Conservation (phyloP, 2,329 filamentous ascomycete species). For the Pseudocercospora pini-densiflorae region DNA sequence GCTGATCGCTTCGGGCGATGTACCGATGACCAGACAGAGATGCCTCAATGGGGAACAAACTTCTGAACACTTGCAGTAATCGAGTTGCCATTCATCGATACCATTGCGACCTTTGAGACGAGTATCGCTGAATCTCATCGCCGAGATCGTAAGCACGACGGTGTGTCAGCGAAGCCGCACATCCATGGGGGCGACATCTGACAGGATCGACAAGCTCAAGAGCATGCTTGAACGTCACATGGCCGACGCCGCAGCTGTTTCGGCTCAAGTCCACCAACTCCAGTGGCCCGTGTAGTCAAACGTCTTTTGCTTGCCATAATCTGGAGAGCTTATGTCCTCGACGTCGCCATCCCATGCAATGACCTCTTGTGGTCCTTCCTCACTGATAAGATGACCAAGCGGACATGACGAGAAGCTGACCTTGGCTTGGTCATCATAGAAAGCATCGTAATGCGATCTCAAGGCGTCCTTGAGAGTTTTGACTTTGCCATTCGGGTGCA, state of each 20-base stretch:
- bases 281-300: constrained; percentile 21
- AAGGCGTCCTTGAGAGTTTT: constrained; percentile 36
- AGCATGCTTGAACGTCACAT: background rate
- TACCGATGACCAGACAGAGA: background rate
- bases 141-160: background rate
- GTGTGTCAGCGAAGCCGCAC: background rate
- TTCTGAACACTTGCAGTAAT: background rate
- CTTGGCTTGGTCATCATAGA: constrained; percentile 43
- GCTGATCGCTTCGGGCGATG: constrained; percentile 2
- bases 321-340: background rate
- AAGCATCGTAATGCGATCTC: constrained; percentile 34
- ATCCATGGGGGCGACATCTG: background rate
- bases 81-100: background rate
- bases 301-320: constrained; percentile 17
- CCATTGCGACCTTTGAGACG: background rate
- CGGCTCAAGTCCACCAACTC: constrained; percentile 27
- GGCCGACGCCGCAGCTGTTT: background rate
- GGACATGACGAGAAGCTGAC: constrained; percentile 61
- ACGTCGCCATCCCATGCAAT: constrained; percentile 25
- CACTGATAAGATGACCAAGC: constrained; percentile 59
- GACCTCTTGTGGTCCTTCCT: constrained; percentile 55
- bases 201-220: background rate
- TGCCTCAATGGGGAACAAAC: background rate
- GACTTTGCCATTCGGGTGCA: constrained; percentile 39
- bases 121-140: background rate